phyloP scores from a whole-genome alignment of 2,329 filamentous ascomycete genomes.

The Phaeosphaeriaceae sp. region DNA sequence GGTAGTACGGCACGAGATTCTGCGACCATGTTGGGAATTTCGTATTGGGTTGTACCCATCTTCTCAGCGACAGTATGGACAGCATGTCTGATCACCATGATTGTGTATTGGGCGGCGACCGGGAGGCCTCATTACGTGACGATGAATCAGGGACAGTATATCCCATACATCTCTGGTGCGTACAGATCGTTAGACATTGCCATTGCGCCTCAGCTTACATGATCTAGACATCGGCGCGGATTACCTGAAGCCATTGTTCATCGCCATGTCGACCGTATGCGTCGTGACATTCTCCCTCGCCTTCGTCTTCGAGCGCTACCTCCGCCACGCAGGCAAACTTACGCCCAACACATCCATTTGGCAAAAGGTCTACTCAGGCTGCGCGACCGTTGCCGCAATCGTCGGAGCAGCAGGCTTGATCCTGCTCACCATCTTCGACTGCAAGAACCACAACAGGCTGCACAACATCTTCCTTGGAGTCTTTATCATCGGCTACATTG shows the following conservation, averaged over 20 bases:
- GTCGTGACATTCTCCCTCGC: conserved; percentile 82
- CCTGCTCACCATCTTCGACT: conserved; percentile 86
- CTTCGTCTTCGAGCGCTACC: conserved; percentile 82
- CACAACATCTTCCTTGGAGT: conserved; percentile 81
- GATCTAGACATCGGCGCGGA: conserved; percentile 63
- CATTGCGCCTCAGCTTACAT: conserved; percentile 27
- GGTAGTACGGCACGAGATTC: neutral
- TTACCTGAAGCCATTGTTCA: conserved; percentile 78
- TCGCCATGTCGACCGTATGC: conserved; percentile 73
- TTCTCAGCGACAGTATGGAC: conserved; percentile 64
- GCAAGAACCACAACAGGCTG: conserved; percentile 67
- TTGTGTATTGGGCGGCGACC: conserved; percentile 73
- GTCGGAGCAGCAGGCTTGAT: conserved; percentile 82
- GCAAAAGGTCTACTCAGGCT: conserved; percentile 69
- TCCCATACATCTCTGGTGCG: conserved; percentile 76
- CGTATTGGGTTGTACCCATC: conserved; percentile 71
- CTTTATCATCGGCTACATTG: conserved; percentile 85
- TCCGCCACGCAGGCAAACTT: conserved; percentile 82
- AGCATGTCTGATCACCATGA: conserved; percentile 72
- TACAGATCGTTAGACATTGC: neutral
- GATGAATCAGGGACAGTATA: conserved; percentile 65
- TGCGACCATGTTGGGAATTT: conserved; percentile 48
- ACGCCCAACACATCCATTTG: conserved; percentile 72
- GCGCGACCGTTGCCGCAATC: conserved; percentile 74
- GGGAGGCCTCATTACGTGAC: conserved; percentile 66